Conservation (phyloP, 768 basidiomycete genomes). For the Lentinula sp. region DNA sequence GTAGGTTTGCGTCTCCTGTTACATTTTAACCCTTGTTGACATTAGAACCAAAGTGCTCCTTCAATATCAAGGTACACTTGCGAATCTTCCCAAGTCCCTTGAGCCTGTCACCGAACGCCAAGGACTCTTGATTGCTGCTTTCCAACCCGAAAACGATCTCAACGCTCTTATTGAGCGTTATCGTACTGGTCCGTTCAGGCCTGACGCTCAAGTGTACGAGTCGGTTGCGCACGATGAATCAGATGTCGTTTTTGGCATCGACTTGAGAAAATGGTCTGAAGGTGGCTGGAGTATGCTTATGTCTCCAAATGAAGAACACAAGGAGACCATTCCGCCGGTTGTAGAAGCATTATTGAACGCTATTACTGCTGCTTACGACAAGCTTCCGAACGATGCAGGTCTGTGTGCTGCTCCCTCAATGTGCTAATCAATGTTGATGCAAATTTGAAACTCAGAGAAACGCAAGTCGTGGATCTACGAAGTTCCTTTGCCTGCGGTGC, state of each 20-base stretch:
- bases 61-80: conserved; percentile 80
- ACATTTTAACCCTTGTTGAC: neutral
- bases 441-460: conserved; percentile 44
- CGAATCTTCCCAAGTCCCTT: conserved; percentile 64
- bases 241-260: conserved; percentile 88
- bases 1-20: conserved; percentile 26
- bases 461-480: conserved; percentile 96
- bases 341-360: conserved; percentile 60
- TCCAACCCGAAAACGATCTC: conserved; percentile 84
- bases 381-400: conserved; percentile 61
- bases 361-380: conserved; percentile 57
- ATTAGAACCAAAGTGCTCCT: conserved; percentile 51
- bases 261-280: conserved; percentile 88
- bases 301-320: conserved; percentile 48
- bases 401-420: conserved; percentile 16
- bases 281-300: conserved; percentile 62
- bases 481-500: conserved; percentile 75
- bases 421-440: neutral
- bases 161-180: conserved; percentile 87
- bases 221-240: conserved; percentile 76
- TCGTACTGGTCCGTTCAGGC: conserved; percentile 90
- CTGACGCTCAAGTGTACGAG: conserved; percentile 81
- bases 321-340: conserved; percentile 67
- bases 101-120: conserved; percentile 64
- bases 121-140: conserved; percentile 71